phyloP scores from a whole-genome alignment of 192 early-diverging fungal genomes.

The Powellomyces hirtus region DNA sequence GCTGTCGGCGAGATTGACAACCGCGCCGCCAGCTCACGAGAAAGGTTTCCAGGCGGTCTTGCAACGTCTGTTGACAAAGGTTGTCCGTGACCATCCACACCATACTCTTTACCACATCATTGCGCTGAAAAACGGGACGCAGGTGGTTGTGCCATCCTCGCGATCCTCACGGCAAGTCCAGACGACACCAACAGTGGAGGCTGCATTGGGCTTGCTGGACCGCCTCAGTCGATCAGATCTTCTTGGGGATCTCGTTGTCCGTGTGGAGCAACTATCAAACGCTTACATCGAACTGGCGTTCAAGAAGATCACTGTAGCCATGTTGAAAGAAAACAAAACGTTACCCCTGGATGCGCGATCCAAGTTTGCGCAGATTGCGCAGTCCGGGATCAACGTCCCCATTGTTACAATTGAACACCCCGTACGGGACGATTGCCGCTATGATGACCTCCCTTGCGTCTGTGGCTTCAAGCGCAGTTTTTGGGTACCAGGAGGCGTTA shows the following conservation, averaged over 20 bases:
- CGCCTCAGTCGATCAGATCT: slow-evolving; percentile 9
- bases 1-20: slow-evolving; percentile 42
- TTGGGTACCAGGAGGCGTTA: slow-evolving; percentile 44
- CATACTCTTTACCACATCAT: slow-evolving; percentile 48
- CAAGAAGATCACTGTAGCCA: background rate
- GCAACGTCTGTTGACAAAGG: slow-evolving; percentile 16
- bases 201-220: slow-evolving; percentile 26
- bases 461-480: slow-evolving; percentile 31
- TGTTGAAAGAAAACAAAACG: background rate
- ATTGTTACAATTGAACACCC: slow-evolving; percentile 35
- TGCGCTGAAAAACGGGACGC: slow-evolving; percentile 45
- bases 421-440: slow-evolving; percentile 25
- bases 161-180: background rate
- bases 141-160: background rate
- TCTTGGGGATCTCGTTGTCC: slow-evolving; percentile 27
- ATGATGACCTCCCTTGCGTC: slow-evolving; percentile 33
- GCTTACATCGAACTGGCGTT: slow-evolving; percentile 48
- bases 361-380: slow-evolving; percentile 20
- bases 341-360: slow-evolving; percentile 20
- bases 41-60: slow-evolving; percentile 35
- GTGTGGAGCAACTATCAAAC: slow-evolving; percentile 37
- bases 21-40: slow-evolving; percentile 2
- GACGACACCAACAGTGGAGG: slow-evolving; percentile 11
- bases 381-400: slow-evolving; percentile 32
- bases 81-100: slow-evolving; percentile 43